Evolutionary conservation across 129 eudicot species (phyloP), one percentile per base, ranked within the genome.

Genomic region (Kitagawia praeruptora): DNA sequence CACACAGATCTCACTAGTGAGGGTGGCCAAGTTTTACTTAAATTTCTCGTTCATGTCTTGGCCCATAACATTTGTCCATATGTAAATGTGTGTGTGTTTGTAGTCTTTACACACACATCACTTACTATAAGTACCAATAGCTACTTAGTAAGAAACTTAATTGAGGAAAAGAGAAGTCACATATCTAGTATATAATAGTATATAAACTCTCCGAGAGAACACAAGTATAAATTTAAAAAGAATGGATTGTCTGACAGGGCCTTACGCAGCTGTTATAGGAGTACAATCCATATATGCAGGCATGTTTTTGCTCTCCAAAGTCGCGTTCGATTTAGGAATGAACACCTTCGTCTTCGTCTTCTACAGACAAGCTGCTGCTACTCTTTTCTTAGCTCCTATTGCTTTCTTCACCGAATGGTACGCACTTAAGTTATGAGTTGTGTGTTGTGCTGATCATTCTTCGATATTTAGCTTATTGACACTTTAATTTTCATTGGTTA

Each of bases 321-420:
- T 83, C 4, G 97, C 92, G 1, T 92, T 92, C 39, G 88, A 88
- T 83, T 89, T 82, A 39, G 97, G 96, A 49, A 92, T 90, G 96
- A 88, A 80, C 81, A 81, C 92, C 16, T 88, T 75, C 56, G 84
- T 92, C 76, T 92, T 92, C 31, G 88, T 89, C 71, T 92, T 90
- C 85, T 92, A 92, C 70, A 82, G 98, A 84, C 98, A 92, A 58
- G 96, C 98, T 42, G 64, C 82, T 75, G 96, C 89, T 6, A 80
- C 98, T 73, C 79, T 88, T 58, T 83, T 88, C 84, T 83, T 92
- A 64, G 70, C 75, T 56, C 96, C 96, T 5, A 69, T 87, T 14
- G 90, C 91, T 63, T 40, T 81, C 37, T 82, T 85, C 81, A 12
- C 83, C 9, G 78, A 90, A 51, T 45, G 97, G 97, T 89, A 80